These are phyloP conservation scores for Candida verbasci DNA, from an alignment of 805 yeast genomes.

Conservation along the genomic window DNA sequence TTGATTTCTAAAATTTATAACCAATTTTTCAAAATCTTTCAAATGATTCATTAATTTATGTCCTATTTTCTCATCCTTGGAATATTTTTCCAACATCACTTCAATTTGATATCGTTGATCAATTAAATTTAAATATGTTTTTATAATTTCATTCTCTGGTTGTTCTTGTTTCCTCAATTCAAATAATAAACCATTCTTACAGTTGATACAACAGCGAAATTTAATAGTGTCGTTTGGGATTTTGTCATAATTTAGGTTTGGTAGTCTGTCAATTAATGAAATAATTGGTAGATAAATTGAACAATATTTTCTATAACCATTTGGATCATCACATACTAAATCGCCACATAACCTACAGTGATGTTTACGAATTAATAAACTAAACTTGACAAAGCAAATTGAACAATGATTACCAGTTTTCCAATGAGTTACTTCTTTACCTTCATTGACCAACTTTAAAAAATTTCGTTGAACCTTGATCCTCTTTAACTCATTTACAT, in stretches of 20 bases:
- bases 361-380: conserved; percentile 64
- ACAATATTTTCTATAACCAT: conserved; percentile 47
- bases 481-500: conserved; percentile 48
- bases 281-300: conserved; percentile 65
- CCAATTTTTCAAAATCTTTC: conserved; percentile 29
- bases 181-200: conserved; percentile 60
- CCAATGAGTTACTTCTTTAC: conserved; percentile 3
- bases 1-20: conserved; percentile 18
- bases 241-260: conserved; percentile 25
- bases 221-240: conserved; percentile 14
- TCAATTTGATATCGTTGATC: conserved; percentile 19
- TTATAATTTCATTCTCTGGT: conserved; percentile 8
- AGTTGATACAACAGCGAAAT: conserved; percentile 63
- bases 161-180: conserved; percentile 33
- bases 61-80: conserved; percentile 17
- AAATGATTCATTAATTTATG: conserved; percentile 18
- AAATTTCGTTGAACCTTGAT: conserved; percentile 60
- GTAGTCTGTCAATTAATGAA: conserved; percentile 34
- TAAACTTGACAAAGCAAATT: conserved; percentile 58
- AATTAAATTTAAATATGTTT: conserved; percentile 17
- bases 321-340: conserved; percentile 68
- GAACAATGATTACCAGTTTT: conserved; percentile 45
- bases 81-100: conserved; percentile 19
- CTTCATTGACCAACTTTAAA: conserved; percentile 36
- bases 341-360: conserved; percentile 90